These are phyloP conservation scores for Puya raimondii DNA, from an alignment of 176 grass and related monocot genomes.

Conservation along the genomic window DNA sequence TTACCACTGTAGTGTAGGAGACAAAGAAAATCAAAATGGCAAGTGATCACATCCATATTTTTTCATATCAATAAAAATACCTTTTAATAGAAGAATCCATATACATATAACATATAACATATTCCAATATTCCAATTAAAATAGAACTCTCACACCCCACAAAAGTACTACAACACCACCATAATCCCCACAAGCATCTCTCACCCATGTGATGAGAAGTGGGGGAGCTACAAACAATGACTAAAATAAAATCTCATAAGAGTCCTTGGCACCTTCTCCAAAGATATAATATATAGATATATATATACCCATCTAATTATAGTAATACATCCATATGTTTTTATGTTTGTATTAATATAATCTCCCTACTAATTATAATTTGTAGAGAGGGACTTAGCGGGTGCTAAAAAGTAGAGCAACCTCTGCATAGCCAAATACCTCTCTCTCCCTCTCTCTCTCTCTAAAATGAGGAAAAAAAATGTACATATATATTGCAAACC, in stretches of 20 bases:
- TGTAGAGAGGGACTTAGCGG: neutral
- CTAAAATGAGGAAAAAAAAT: neutral
- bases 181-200: neutral
- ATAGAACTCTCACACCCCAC: neutral
- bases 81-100: no score
- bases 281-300: neutral
- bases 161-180: neutral
- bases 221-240: neutral
- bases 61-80: no score
- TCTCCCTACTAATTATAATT: neutral
- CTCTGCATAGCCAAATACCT: neutral
- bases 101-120: neutral
- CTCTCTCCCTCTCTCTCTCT: neutral
- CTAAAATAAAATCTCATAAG: neutral
- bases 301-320: neutral
- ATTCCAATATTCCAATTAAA: neutral
- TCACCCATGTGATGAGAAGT: neutral
- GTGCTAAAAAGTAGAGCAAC: neutral
- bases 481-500: neutral
- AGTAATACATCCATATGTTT: neutral
- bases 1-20: no score
- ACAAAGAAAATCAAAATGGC: no score
- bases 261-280: neutral
- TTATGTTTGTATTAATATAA: neutral
- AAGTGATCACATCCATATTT: no score